Evolutionary conservation across 2,329 filamentous ascomycete species (phyloP).

Genomic region (Elsinoe arachidis): DNA sequence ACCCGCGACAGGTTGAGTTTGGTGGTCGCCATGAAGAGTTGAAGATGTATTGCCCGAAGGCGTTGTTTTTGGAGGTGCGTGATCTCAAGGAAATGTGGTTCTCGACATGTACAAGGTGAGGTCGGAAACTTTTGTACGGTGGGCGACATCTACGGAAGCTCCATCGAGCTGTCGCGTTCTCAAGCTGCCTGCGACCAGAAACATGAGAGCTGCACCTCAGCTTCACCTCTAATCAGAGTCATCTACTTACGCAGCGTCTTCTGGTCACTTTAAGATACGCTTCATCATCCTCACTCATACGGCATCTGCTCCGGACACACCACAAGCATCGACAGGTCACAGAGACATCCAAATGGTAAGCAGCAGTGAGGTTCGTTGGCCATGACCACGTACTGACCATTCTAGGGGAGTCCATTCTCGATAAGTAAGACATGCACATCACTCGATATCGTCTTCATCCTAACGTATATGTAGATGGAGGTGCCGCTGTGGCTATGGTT

Average conservation of each 20-base stretch:
- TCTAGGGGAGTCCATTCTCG: slow-evolving; percentile 80
- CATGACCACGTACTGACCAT: slow-evolving; percentile 18
- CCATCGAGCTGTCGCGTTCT: slow-evolving; percentile 13
- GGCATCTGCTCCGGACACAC: too few species aligned
- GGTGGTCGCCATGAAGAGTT: slow-evolving; percentile 5
- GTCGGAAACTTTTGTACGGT: slow-evolving; percentile 1
- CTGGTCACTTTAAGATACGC: not conserved
- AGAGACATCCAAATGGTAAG: slow-evolving; percentile 30
- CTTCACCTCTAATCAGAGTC: slow-evolving; percentile 3
- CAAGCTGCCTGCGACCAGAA: slow-evolving; percentile 12
- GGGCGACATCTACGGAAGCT: not conserved
- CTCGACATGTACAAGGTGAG: not conserved
- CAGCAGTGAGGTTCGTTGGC: slow-evolving; percentile 2
- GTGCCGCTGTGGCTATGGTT: slow-evolving; percentile 96
- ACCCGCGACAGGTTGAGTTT: slow-evolving; percentile 28
- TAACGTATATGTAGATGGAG: slow-evolving; percentile 54
- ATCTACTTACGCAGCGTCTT: not conserved
- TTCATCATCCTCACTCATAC: not conserved
- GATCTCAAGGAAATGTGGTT: too few species aligned
- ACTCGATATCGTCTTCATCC: not conserved
- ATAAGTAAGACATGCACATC: slow-evolving; percentile 60
- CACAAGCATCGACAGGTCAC: too few species aligned
- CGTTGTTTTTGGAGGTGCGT: not conserved
- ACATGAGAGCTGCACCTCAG: not conserved
- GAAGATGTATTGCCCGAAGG: not conserved